phyloP scores from a whole-genome alignment of 768 basidiomycete species.

The Coprinellus aureogranulatus region DNA sequence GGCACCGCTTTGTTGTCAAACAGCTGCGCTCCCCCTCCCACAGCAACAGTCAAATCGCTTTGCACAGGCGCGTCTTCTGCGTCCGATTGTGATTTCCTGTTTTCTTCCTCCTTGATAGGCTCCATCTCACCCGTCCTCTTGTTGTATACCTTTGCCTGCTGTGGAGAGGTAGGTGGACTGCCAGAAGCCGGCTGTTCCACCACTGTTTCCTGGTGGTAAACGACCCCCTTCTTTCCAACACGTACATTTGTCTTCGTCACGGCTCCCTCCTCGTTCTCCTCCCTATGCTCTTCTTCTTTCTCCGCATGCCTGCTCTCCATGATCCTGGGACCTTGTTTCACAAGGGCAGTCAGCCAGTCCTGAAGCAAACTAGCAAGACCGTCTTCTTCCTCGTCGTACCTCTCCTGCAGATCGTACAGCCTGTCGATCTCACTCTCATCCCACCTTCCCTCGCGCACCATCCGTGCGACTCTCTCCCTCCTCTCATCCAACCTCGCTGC shows the following conservation, averaged over 20 bases:
- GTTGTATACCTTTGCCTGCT: constrained; percentile 18
- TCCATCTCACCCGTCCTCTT: constrained; percentile 10
- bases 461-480: background rate
- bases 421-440: background rate
- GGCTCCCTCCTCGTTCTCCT: constrained; percentile 10
- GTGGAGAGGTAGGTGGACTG: background rate
- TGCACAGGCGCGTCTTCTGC: constrained; percentile 3
- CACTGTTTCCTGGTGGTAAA: constrained; percentile 17
- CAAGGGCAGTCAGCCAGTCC: constrained; percentile 28
- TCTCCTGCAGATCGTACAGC: constrained; percentile 1
- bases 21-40: constrained; percentile 35
- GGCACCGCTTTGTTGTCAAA: constrained; percentile 33
- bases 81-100: background rate
- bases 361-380: constrained; percentile 13
- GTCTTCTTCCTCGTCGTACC: constrained; percentile 8
- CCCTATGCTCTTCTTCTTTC: constrained; percentile 5
- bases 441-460: constrained; percentile 1
- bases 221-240: constrained; percentile 17
- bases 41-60: constrained; percentile 31
- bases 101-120: constrained; percentile 6
- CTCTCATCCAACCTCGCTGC: background rate
- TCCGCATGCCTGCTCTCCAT: constrained; percentile 7
- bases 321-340: constrained; percentile 22
- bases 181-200: constrained; percentile 11
- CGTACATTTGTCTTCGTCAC: constrained; percentile 15